These are phyloP conservation scores for Fusarium oxysporum DNA, from an alignment of 2,329 filamentous ascomycete genomes.

Conservation along the genomic window DNA sequence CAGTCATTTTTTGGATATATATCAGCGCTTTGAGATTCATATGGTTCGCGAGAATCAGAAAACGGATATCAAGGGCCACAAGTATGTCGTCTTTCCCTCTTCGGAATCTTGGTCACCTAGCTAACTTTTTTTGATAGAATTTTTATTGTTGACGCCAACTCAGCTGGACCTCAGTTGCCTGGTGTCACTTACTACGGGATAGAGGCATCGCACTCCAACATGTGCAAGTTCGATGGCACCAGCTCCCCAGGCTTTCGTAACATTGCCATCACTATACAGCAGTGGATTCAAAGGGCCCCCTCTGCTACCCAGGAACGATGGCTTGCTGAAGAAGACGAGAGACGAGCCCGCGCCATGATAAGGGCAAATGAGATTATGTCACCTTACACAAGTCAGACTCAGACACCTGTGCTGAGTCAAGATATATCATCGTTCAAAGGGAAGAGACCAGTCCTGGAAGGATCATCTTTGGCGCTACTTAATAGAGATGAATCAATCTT, in stretches of 20 bases:
- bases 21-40: conserved; percentile 77
- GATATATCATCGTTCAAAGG: neutral
- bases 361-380: conserved; percentile 60
- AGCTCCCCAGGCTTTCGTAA: conserved; percentile 73
- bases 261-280: conserved; percentile 60
- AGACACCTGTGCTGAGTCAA: conserved; percentile 1
- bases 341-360: conserved; percentile 55
- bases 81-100: conserved; percentile 46
- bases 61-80: conserved; percentile 74
- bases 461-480: neutral
- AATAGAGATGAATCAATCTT: conserved; percentile 28
- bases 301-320: conserved; percentile 67
- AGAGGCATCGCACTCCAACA: conserved; percentile 75
- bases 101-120: neutral
- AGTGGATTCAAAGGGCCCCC: conserved; percentile 67
- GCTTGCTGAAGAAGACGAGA: conserved; percentile 69
- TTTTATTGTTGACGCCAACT: conserved; percentile 76
- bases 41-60: conserved; percentile 82
- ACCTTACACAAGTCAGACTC: conserved; percentile 36
- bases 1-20: conserved; percentile 76
- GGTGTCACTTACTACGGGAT: conserved; percentile 81
- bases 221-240: conserved; percentile 77
- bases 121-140: conserved; percentile 48
- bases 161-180: conserved; percentile 75
- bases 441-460: conserved; percentile 3